A percentile compares a stretch with the other conserved stretches of the same genome.
phyloP scores from a whole-genome alignment of 2,329 filamentous ascomycete genomes.

The Dactylella cylindrospora region DNA sequence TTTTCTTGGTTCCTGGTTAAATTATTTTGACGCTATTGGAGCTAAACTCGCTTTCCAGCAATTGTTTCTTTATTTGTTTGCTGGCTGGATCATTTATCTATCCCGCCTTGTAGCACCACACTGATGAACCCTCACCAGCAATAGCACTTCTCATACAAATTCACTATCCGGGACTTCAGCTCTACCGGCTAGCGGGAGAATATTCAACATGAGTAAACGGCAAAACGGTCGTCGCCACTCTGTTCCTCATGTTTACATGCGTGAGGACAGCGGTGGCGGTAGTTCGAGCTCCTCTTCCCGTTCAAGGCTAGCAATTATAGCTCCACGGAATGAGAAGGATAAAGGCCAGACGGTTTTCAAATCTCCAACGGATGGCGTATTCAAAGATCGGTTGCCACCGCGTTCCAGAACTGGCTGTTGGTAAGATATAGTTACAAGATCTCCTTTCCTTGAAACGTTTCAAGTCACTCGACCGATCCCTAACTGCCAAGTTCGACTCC shows the following conservation, averaged over 20 bases:
- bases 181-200: neutral
- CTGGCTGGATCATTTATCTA: conserved; percentile 31
- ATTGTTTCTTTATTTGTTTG: conserved; percentile 36
- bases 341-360: conserved; percentile 21
- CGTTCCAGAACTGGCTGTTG: conserved; percentile 51
- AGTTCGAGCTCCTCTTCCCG: conserved; percentile 31
- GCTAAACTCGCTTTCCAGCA: too few relatives aligned
- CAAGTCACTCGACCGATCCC: conserved; percentile 33
- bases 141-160: conserved; percentile 27
- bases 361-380: conserved; percentile 26
- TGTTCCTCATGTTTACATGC: conserved; percentile 35
- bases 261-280: conserved; percentile 23
- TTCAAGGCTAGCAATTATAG: conserved; percentile 37
- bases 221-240: conserved; percentile 34
- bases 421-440: conserved; percentile 44
- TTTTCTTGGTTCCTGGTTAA: too few relatives aligned
- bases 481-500: conserved; percentile 43
- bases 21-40: too few relatives aligned
- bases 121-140: conserved; percentile 33
- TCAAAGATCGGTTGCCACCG: conserved; percentile 47
- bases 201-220: conserved; percentile 25
- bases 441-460: conserved; percentile 10
- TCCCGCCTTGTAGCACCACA: conserved; percentile 40
- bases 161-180: conserved; percentile 7
- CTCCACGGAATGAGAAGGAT: conserved; percentile 37